phyloP scores from a whole-genome alignment of 768 basidiomycete genomes.

The Mrakia blollopis region DNA sequence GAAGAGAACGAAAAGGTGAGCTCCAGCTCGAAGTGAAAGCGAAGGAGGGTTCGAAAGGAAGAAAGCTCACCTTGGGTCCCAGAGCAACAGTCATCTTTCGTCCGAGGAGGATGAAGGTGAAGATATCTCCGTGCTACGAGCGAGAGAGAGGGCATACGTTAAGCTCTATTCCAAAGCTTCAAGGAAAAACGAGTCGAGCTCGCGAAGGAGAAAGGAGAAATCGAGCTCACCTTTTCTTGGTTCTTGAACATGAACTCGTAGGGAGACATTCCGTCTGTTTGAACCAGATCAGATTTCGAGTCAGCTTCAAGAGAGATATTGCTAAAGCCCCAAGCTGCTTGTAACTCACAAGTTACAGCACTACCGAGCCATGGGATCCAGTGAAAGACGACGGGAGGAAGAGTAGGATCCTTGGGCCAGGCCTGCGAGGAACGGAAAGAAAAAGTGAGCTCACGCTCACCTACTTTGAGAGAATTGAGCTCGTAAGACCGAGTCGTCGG shows the following conservation, averaged over 20 bases:
- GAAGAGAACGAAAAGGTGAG: background rate
- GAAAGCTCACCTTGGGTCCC: conserved; percentile 55
- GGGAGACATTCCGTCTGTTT: conserved; percentile 81
- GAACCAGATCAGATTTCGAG: background rate
- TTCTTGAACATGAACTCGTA: conserved; percentile 77
- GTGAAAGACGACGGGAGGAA: conserved; percentile 90
- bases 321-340: too few relatives aligned
- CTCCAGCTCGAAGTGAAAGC: background rate
- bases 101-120: conserved; percentile 88
- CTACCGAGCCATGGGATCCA: conserved; percentile 87
- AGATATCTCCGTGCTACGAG: conserved; percentile 85
- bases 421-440: conserved; percentile 48
- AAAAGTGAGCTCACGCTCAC: background rate
- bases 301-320: too few relatives aligned
- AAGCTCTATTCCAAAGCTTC: background rate
- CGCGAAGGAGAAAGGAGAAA: background rate
- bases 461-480: background rate
- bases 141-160: background rate
- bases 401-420: conserved; percentile 62
- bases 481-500: background rate
- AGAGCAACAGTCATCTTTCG: conserved; percentile 85
- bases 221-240: conserved; percentile 46
- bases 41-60: too few relatives aligned
- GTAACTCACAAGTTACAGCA: conserved; percentile 50
- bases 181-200: background rate